A percentile compares a stretch with the other conserved stretches of the same genome.
Conservation (phyloP, 1,284 basidiomycete species). For the Ustilago sp. region DNA sequence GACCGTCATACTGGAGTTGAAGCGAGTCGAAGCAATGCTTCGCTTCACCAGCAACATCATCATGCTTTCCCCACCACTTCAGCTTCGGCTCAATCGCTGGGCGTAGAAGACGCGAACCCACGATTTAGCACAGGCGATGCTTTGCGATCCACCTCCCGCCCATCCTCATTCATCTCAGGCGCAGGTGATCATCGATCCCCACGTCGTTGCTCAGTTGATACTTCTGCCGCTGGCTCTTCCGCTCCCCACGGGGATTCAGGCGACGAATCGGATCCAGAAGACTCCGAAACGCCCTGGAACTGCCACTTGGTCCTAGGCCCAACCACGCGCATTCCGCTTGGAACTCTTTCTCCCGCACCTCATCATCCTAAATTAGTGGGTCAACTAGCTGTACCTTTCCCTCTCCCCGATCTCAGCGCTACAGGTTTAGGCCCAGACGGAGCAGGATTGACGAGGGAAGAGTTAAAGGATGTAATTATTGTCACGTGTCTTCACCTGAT, state of each 20-base stretch:
- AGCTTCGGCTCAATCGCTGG: conserved; percentile 27
- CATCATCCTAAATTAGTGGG: conserved; percentile 96
- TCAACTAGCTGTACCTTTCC: conserved; percentile 87
- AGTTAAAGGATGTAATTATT: conserved; percentile 91
- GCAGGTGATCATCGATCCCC: conserved; percentile 27
- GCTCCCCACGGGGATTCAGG: conserved; percentile 40
- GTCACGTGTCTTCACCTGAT: conserved; percentile 91
- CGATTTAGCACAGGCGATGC: conserved; percentile 27
- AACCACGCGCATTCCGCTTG: conserved; percentile 70
- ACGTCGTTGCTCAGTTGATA: conserved; percentile 39
- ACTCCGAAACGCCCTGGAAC: conserved; percentile 93
- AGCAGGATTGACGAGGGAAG: conserved; percentile 78
- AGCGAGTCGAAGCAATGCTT: conserved; percentile 26
- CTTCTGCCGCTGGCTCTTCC: conserved; percentile 38
- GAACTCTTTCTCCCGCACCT: conserved; percentile 80
- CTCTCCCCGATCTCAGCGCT: conserved; percentile 72
- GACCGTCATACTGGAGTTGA: conserved; percentile 20
- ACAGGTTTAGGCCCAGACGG: conserved; percentile 59
- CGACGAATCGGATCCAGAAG: conserved; percentile 81
- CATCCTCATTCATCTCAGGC: conserved; percentile 37
- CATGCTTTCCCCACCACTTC: conserved; percentile 16
- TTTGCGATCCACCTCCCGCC: conserved; percentile 24
- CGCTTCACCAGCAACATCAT: conserved; percentile 8
- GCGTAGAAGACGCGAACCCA: conserved; percentile 12
- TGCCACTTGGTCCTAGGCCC: conserved; percentile 74